Evolutionary conservation across 1,284 basidiomycete species (phyloP).

Genomic region (Rhodotorula sp.): DNA sequence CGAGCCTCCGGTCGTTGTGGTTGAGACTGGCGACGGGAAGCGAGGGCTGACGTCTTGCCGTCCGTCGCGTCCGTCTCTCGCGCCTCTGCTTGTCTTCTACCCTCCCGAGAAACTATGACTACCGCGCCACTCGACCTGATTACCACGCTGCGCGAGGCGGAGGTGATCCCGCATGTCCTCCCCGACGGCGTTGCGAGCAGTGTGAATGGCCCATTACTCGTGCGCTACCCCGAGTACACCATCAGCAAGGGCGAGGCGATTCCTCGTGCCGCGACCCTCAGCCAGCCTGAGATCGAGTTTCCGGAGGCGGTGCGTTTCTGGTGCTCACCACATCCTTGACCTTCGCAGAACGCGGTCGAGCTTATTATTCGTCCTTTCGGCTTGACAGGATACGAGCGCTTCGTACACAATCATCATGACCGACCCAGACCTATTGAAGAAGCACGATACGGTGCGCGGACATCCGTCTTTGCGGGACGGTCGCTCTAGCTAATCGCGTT

Average conservation of each 20-base stretch:
- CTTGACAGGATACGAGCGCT: constrained; percentile 10
- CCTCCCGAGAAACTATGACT: constrained; percentile 4
- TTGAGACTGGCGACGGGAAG: too few species aligned
- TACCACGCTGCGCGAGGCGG: constrained; percentile 11
- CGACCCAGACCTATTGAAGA: constrained; percentile 22
- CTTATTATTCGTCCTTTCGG: too few species aligned
- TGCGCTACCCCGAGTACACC: constrained; percentile 20
- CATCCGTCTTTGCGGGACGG: background rate
- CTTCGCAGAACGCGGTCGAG: too few species aligned
- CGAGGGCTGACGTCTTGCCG: too few species aligned
- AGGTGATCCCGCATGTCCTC: constrained; percentile 18
- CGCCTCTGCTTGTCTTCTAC: background rate
- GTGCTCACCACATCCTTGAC: too few species aligned
- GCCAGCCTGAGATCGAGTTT: constrained; percentile 28
- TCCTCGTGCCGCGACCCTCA: constrained; percentile 2
- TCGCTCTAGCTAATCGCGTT: background rate
- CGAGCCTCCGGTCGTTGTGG: too few species aligned
- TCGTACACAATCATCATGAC: constrained; percentile 23
- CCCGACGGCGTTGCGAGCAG: background rate
- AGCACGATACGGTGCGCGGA: constrained; percentile 16
- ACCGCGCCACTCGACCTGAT: background rate
- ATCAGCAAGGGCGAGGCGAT: constrained; percentile 9
- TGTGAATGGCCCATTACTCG: constrained; percentile 7
- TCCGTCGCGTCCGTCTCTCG: too few species aligned
- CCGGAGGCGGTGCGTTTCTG: constrained; percentile 11